These are phyloP conservation scores for Sporothrix luriei DNA, from an alignment of 2,329 filamentous ascomycete genomes.

Conservation along the genomic window DNA sequence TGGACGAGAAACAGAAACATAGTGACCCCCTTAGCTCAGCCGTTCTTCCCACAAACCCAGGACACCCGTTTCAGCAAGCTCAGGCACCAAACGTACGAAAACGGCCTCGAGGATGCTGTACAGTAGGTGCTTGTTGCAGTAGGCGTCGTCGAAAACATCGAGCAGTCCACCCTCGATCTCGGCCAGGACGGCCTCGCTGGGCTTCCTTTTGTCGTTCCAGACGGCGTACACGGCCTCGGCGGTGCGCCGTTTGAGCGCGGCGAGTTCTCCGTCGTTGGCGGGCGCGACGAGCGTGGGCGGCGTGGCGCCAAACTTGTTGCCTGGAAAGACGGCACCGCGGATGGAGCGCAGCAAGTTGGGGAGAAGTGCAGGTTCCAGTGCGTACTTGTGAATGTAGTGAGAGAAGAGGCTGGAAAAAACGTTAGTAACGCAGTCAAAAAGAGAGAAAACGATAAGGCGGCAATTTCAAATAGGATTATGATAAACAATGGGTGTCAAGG, in stretches of 20 bases:
- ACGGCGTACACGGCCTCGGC: constrained; percentile 33
- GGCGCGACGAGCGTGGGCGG: constrained; percentile 64
- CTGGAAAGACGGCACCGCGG: constrained; percentile 81
- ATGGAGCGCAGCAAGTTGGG: constrained; percentile 69
- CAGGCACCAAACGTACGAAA: constrained; percentile 80
- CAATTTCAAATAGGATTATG: background rate
- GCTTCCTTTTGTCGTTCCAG: constrained; percentile 23
- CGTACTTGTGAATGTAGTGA: constrained; percentile 56
- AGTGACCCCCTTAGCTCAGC: constrained; percentile 46
- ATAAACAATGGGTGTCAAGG: background rate
- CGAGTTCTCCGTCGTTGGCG: constrained; percentile 60
- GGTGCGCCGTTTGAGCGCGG: constrained; percentile 55
- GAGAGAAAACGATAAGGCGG: background rate
- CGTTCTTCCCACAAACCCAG: constrained; percentile 74
- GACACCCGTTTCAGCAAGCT: constrained; percentile 72
- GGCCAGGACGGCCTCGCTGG: constrained; percentile 45
- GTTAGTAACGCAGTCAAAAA: constrained; percentile 3
- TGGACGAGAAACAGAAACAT: background rate
- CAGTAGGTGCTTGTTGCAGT: constrained; percentile 90
- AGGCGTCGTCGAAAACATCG: constrained; percentile 75
- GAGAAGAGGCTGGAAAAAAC: constrained; percentile 57
- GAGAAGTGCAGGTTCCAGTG: constrained; percentile 66
- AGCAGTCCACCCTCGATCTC: constrained; percentile 68
- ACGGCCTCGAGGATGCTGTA: constrained; percentile 81
- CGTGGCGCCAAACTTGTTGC: constrained; percentile 66